Percentiles rank a stretch among this genome's conserved stretches.
phyloP scores from a whole-genome alignment of 2,329 filamentous ascomycete species.

The Endothia cerciana region DNA sequence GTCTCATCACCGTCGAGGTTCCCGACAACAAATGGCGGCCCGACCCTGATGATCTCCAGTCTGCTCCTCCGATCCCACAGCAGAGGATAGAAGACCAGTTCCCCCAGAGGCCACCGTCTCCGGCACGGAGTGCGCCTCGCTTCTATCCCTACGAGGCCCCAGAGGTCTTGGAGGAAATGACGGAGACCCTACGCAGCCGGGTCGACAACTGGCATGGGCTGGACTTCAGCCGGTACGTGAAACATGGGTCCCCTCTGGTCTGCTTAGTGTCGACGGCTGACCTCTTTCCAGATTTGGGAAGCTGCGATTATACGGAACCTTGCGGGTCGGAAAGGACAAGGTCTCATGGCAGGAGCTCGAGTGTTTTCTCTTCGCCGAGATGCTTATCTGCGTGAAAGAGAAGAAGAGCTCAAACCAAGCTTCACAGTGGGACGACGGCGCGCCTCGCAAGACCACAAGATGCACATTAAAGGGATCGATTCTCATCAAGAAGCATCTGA shows the following conservation, averaged over 20 bases:
- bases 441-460: conserved; percentile 67
- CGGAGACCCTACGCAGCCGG: conserved; percentile 79
- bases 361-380: conserved; percentile 95
- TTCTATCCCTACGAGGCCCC: conserved; percentile 75
- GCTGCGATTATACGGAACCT: conserved; percentile 82
- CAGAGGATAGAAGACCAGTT: conserved; percentile 57
- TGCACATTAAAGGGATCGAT: conserved; percentile 97
- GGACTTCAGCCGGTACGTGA: conserved; percentile 70
- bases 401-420: conserved; percentile 68
- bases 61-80: conserved; percentile 49
- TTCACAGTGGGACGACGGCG: conserved; percentile 67
- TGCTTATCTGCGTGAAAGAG: conserved; percentile 99
- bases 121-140: conserved; percentile 55
- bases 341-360: conserved; percentile 97
- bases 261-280: conserved; percentile 35
- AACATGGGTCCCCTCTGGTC: conserved; percentile 44
- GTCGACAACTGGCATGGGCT: conserved; percentile 99
- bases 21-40: conserved; percentile 90
- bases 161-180: conserved; percentile 80
- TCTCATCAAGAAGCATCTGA: conserved; percentile 95
- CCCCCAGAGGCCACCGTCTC: conserved; percentile 60
- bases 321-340: conserved; percentile 94
- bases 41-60: conserved; percentile 77
- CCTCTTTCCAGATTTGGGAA: conserved; percentile 76
- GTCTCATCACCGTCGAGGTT: conserved; percentile 91